Conservation (phyloP, 176 grass and related monocot genomes). For the Triticum timopheevii region DNA sequence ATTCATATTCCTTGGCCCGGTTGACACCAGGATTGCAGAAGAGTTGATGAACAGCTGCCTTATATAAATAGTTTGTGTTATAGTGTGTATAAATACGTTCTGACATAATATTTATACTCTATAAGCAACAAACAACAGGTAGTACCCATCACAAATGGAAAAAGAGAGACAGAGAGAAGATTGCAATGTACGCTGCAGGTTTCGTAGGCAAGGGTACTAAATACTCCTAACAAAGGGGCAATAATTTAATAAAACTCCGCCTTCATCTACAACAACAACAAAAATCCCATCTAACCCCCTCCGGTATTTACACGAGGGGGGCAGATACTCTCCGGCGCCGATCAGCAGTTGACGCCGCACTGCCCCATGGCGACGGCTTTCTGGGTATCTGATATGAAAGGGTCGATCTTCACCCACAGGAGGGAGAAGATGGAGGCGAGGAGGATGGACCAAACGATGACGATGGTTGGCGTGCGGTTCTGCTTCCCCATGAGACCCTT, state of each 20-base stretch:
- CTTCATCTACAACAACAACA: slow-evolving; percentile 47
- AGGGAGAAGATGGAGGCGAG: slow-evolving; percentile 93
- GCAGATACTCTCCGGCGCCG: slow-evolving; percentile 15
- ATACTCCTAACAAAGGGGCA: slow-evolving; percentile 20
- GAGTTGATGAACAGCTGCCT: slow-evolving; percentile 19
- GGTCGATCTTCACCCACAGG: slow-evolving; percentile 91
- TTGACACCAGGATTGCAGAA: not conserved
- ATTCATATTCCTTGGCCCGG: not conserved
- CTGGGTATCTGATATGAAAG: slow-evolving; percentile 75
- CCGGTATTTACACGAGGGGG: slow-evolving; percentile 62
- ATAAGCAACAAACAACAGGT: slow-evolving; percentile 38
- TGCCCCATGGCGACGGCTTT: slow-evolving; percentile 61
- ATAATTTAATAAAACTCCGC: slow-evolving; percentile 29
- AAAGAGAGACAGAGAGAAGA: not conserved
- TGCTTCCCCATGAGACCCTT: slow-evolving; percentile 95
- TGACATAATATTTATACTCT: slow-evolving; percentile 44
- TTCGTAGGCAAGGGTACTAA: slow-evolving; percentile 9
- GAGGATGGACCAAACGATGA: slow-evolving; percentile 95
- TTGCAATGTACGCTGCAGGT: slow-evolving; percentile 40
- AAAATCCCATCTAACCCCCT: slow-evolving; percentile 53
- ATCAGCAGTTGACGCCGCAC: slow-evolving; percentile 90
- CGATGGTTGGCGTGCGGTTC: slow-evolving; percentile 88
- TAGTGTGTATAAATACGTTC: slow-evolving; percentile 25
- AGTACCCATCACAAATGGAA: slow-evolving; percentile 19
- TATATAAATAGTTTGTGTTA: slow-evolving; percentile 3